Percentiles rank a stretch among this genome's conserved stretches.
Conservation (phyloP, 805 yeast species). For the Vanderwaltozyma verrucispora region DNA sequence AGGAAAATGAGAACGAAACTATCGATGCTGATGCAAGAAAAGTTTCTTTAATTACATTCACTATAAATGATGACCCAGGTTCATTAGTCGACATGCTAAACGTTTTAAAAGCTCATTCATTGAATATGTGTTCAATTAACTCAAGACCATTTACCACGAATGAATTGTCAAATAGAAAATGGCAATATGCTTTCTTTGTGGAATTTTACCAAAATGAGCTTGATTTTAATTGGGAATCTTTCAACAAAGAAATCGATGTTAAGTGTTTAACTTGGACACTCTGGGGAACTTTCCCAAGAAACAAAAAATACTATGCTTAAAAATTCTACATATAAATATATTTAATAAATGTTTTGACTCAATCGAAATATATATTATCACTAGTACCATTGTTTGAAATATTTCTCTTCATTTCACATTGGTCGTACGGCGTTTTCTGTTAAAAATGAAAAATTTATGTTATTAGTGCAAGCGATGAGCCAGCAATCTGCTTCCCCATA, state of each 20-base stretch:
- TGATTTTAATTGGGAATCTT: constrained; percentile 18
- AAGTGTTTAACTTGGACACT: constrained; percentile 42
- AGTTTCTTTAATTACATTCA: constrained; percentile 53
- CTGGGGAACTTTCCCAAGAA: constrained; percentile 49
- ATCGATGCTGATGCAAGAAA: not conserved
- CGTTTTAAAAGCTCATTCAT: constrained; percentile 41
- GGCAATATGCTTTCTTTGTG: constrained; percentile 79
- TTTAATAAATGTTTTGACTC: no score
- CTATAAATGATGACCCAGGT: constrained; percentile 62
- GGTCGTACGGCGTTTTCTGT: no score
- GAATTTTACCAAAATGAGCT: constrained; percentile 36
- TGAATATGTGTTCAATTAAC: constrained; percentile 62
- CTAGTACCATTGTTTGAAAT: no score
- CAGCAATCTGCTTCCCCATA: no score
- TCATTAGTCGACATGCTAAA: constrained; percentile 57
- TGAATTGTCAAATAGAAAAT: constrained; percentile 31
- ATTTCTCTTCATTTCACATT: no score
- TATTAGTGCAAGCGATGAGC: no score
- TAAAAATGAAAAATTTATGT: no score
- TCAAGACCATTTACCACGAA: constrained; percentile 62
- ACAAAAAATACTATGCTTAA: constrained; percentile 29
- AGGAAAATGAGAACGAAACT: no score
- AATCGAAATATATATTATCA: no score
- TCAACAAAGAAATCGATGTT: constrained; percentile 34
- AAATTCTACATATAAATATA: no score